phyloP scores from a whole-genome alignment of 2,329 filamentous ascomycete species.

The Leptodontidium sp. region DNA sequence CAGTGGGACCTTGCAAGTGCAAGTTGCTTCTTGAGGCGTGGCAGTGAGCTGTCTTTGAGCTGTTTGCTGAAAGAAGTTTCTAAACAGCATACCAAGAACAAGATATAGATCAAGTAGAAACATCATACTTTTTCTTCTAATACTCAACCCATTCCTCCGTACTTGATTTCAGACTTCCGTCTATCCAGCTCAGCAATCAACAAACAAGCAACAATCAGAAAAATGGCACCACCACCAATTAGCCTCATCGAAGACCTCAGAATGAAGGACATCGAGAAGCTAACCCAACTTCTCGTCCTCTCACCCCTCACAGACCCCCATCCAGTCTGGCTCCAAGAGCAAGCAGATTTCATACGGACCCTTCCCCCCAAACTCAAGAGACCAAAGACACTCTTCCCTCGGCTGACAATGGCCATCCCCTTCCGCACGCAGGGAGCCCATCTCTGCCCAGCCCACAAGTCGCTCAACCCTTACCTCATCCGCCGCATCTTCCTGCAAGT shows the following conservation, averaged over 20 bases:
- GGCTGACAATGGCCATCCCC: constrained; percentile 22
- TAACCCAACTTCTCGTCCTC: constrained; percentile 32
- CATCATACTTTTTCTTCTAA: not conserved
- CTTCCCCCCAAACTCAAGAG: constrained; percentile 33
- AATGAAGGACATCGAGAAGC: constrained; percentile 6
- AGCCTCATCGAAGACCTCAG: constrained; percentile 19
- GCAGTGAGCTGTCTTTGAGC: not conserved
- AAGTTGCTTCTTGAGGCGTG: not conserved
- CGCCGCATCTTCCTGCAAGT: constrained; percentile 54
- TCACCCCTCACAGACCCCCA: not conserved
- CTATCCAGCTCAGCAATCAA: not conserved
- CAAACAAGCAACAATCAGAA: not conserved
- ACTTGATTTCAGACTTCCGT: too few species aligned
- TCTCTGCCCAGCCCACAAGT: constrained; percentile 53
- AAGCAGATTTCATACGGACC: constrained; percentile 22
- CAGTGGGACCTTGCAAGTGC: not conserved
- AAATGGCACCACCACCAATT: constrained; percentile 16
- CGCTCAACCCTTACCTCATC: constrained; percentile 55
- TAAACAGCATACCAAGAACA: not conserved
- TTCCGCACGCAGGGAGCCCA: constrained; percentile 36
- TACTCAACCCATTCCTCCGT: not conserved
- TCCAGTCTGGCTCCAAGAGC: constrained; percentile 31
- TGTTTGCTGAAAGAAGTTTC: not conserved
- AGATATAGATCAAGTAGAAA: constrained; percentile 11
- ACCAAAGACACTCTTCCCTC: constrained; percentile 27